Conservation (phyloP, 768 basidiomycete genomes). For the Tricholoma terreum region DNA sequence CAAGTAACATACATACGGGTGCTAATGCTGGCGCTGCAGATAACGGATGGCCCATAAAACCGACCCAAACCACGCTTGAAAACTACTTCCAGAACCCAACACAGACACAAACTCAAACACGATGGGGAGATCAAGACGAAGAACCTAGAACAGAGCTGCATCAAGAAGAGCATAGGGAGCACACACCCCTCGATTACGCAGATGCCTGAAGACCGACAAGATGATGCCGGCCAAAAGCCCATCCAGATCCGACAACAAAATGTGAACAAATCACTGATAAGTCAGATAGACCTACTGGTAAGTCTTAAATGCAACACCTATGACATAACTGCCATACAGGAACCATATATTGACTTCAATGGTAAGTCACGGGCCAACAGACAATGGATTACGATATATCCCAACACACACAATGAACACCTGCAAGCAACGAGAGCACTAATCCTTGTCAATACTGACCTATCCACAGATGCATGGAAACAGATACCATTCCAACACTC, state of each 20-base stretch:
- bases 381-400: no score
- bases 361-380: no score
- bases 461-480: no score
- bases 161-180: neutral
- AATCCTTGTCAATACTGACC: no score
- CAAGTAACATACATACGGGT: neutral
- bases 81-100: neutral
- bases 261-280: no score
- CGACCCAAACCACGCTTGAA: neutral
- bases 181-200: neutral
- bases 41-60: no score
- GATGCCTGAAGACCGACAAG: no score
- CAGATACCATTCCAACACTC: neutral
- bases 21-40: neutral
- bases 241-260: neutral
- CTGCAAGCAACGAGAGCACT: no score
- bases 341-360: no score
- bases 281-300: neutral
- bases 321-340: no score
- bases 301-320: neutral
- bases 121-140: neutral
- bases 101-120: neutral
- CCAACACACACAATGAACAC: no score
- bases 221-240: neutral
- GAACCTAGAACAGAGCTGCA: neutral